Base-by-base conservation (phyloP, 805 yeast genomes). In the Wickerhamiella qilinensis region DNA sequence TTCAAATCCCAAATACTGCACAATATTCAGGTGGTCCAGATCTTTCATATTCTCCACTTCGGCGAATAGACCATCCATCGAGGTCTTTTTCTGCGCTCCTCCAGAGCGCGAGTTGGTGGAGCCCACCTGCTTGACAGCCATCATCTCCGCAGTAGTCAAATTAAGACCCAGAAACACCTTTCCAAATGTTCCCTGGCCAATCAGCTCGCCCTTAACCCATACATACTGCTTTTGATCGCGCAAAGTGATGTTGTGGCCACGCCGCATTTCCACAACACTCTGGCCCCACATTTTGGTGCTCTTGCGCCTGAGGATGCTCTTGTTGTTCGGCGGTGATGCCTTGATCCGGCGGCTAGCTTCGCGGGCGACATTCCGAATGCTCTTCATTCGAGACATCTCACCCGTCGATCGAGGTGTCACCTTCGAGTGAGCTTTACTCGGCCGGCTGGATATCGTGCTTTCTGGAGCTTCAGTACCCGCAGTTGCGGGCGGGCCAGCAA, bases 251-350 rank as follows among this genome's bases (percentile, higher is more conserved):
- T 78, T 74, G 38, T 76, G 71, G 9, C 81, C 77, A 42, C 68
- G 65, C 30, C 70, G 71, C 43, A 69, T 65, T 58, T 91, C 98
- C 24, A 85, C 77, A 14, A 84, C 93, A 45, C 71, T 77, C 44
- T 83, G 85, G 17, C 98, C 99, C 99, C 99, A 91, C 78, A 91
- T 72, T 60, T 91, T 93, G 1, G 99, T 91, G 52, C 91, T 83
- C 39, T 68, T 69, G 40, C 97, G 65, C 45, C 84, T 66, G 27
- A 88, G 55, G 6, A 76, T 51, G 1, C 20, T 30, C 37, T 9
- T 42, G 40, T 4, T 35, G 29, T 20, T 36, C 24, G 5, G 39
- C 36, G 15, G 28, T 38, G 42, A 46, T 29, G 53, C 54, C 38
- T 63, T 56, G 37, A 67, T 68, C 24, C 79, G 63, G 4, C 33